Conservation (phyloP, 2,329 filamentous ascomycete genomes). For the Trichoderma guizhouense region DNA sequence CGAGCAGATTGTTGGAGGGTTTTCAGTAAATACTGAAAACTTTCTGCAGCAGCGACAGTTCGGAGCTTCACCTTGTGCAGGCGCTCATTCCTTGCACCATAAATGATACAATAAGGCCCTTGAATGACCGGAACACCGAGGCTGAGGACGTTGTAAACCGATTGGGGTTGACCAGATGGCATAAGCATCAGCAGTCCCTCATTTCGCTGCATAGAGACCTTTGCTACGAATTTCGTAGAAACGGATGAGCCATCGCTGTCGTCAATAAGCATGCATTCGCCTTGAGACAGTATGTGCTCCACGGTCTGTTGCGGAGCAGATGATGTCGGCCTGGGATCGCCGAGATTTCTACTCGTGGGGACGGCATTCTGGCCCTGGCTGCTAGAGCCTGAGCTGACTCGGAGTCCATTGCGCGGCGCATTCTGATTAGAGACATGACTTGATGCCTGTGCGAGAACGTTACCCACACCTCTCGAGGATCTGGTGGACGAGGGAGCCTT, state of each 20-base stretch:
- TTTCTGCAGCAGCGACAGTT: conserved; percentile 15
- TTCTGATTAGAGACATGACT: neutral
- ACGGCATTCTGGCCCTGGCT: neutral
- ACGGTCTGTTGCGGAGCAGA: neutral
- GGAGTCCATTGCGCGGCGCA: neutral
- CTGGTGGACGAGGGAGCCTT: neutral
- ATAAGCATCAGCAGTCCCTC: conserved; percentile 24
- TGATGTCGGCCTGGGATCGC: neutral
- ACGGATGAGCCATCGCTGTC: conserved; percentile 4
- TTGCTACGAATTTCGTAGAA: conserved; percentile 21
- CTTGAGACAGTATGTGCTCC: conserved; percentile 22
- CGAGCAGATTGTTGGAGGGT: conserved; percentile 20
- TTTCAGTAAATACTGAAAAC: conserved; percentile 20
- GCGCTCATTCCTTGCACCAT: neutral
- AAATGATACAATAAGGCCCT: conserved; percentile 25
- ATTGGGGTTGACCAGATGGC: conserved; percentile 11
- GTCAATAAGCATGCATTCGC: conserved; percentile 22
- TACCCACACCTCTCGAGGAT: neutral
- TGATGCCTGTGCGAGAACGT: neutral
- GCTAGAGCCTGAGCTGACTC: neutral
- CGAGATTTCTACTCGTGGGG: neutral
- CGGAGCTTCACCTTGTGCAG: conserved; percentile 24
- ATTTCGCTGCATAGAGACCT: conserved; percentile 18
- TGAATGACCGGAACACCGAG: conserved; percentile 22
- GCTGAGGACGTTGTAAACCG: conserved; percentile 23